Evolutionary conservation across 208 protist genomes (phyloP), one percentile per base, ranked within the genome.

Genomic region (Leishmania major): DNA sequence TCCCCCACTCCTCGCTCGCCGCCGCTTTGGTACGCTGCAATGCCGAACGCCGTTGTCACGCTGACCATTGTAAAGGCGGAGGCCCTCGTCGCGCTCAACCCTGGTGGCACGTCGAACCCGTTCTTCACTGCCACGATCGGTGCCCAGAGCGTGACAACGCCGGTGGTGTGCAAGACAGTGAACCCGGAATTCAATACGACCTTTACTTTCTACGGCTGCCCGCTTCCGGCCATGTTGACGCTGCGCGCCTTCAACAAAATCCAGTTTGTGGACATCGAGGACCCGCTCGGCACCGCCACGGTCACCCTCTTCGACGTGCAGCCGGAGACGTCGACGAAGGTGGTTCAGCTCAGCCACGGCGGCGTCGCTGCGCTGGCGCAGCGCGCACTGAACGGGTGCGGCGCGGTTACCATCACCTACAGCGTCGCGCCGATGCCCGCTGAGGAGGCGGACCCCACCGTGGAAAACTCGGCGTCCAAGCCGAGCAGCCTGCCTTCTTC

Each of bases 71-170:
- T 90, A 84, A 85, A 85, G 60, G 93, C 90, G 3, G 91, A 92
- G 78, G 87, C 78, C 37, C 89, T 97, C 49, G 74, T 97, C 43
- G 89, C 79, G n/a, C 80, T 95, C 60, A 93, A 94, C 85, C 80
- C 91, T 0, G 92, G 87, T 72, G 90, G 90, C 77, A 93, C 88
- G 51, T 95, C 92, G 19, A 97, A 97, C 86, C 91, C 94, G 28
- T 94, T 88, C 86, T 83, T 97, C 22, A 85, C 79, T 3, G 90
- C 84, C 51, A 87, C 89, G 5, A 90, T 97, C 64, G 90, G 91
- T 57, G 73, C 81, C 0, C 84, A 94, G 81, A 84, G 77, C 25
- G 86, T 86, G 17, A 74, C 66, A 13, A 95, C 92, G 25, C 64
- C 87, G 3, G 87, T 90, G 60, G 59, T 89, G 82, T 55, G 81